Base-by-base conservation (phyloP, 169 alveolate species). In the Nephromyces sp. region DNA sequence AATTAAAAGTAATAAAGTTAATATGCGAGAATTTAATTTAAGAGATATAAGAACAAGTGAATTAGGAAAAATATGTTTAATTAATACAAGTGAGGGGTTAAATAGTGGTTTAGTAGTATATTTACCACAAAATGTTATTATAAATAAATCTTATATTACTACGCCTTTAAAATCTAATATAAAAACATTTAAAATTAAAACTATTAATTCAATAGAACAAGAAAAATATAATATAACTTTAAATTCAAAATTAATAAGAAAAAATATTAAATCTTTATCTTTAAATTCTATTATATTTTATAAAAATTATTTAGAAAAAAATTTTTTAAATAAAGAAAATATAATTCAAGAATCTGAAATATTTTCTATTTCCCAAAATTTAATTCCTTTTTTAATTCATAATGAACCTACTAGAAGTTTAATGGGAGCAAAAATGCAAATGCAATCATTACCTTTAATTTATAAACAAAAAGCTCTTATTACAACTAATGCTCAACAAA, bases 351-450 rank as follows among this genome's bases (percentile, higher is more conserved):
- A 53, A 57, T 31, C 22, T 5, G 71, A 64, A 63, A 25, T 76
- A 15, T 78, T 78, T 77, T 70, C 80, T 66, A 66, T 78, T 24
- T 34, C 84, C n/a, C 84, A 78, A 75, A 30, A 76, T 4, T 27
- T 79, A 33, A 75, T 75, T 29, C 84, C 84, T 24, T 78, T 78
- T 67, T 51, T 78, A 66, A 22, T 68, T 31, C 68, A 78, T 78
- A 78, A 78, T 77, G 84, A 78, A 67, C 75, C 80, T 6, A 32
- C 84, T 21, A 78, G 84, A 76, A 24, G 79, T 65, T 78, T 78
- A 75, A 78, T 78, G 84, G 84, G 84, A 33, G 72, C 84, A 51
- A 78, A 78, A 78, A 78, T 78, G 84, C 84, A 78, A 31, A 64
- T 63, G 3, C 84, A 78, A 78, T 52, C 84, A 25, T 43, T 76